Base-by-base conservation (phyloP, 2,329 filamentous ascomycete species). In the Pseudopyrenochaeta lycopersici region DNA sequence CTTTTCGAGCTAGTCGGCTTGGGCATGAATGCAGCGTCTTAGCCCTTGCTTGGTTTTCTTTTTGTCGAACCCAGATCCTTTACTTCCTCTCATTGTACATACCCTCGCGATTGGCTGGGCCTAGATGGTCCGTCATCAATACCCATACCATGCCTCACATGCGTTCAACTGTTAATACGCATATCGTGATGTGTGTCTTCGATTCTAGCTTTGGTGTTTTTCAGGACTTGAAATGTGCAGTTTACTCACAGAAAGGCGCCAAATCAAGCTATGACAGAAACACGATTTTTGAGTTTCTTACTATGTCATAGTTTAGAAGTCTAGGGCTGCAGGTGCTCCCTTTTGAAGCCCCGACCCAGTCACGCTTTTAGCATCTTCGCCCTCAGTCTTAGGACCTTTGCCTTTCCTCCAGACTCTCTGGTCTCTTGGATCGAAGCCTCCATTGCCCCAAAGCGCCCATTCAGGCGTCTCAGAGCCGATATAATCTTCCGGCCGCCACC, bases 391-490 rank as follows among this genome's bases (percentile, higher is more conserved):
- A 4, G 67, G 63, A 1, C 85, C 86, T 67, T 88, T 87, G 1
- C 93, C 92, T 78, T 97, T 97, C 63, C 89, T 85, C 75, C 94
- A 90, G 7, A 97, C 92, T 59, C 94, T 84, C 74, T 90, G 86
- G 76, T 98, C 95, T 43, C 90, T 84, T 0, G 94, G 94, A 78
- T 98, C 92, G 73, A 98, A 98, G 0, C 94, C 95, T 1, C 94
- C 94, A 62, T 93, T 91, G 0, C 94, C 95, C 92, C 92, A 98
- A 15, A 89, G 86, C 9, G 94, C 94, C 95, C 94, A 98, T 72
- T 97, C 92, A 1, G 92, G 91, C 32, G 92, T 98, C 63, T 90
- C 84, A 35, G 82, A 83, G 3, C 88, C 90, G 81, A 96, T 90
- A 77, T 98, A 98, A 71, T 98, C 93, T 77, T 97, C 92, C 0